Conservation (phyloP, 2,329 filamentous ascomycete species). For the Clonostachys solani region DNA sequence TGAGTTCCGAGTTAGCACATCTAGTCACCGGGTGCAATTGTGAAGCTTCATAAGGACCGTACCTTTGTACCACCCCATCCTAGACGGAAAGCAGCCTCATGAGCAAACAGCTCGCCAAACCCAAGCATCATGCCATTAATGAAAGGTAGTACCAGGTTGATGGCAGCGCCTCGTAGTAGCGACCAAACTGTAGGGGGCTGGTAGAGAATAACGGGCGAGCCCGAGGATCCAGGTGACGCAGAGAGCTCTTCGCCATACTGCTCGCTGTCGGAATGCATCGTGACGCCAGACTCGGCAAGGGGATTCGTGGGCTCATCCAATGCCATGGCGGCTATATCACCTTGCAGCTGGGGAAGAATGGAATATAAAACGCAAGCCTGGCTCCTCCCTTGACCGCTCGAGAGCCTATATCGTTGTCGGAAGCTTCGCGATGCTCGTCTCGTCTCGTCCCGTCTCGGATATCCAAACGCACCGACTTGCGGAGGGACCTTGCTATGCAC, state of each 20-base stretch:
- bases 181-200: conserved; percentile 84
- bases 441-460: no score
- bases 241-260: conserved; percentile 67
- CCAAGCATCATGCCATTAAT: conserved; percentile 98
- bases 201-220: conserved; percentile 77
- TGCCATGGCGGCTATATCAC: conserved; percentile 36
- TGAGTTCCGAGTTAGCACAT: conserved; percentile 14
- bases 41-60: conserved; percentile 18
- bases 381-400: background rate
- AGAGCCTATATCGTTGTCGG: background rate
- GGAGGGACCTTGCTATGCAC: no score
- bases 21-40: background rate
- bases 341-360: background rate
- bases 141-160: conserved; percentile 93
- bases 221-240: conserved; percentile 56
- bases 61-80: conserved; percentile 96
- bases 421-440: background rate
- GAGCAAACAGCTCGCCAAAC: conserved; percentile 93
- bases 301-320: conserved; percentile 44
- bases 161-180: conserved; percentile 80
- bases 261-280: conserved; percentile 79
- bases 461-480: no score
- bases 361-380: background rate
- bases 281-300: conserved; percentile 69
- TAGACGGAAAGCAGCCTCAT: conserved; percentile 88